A percentile compares a stretch with the other conserved stretches of the same genome.
Evolutionary conservation across 495 filamentous ascomycete species (phyloP).

Genomic region (Penicillium fimorum): DNA sequence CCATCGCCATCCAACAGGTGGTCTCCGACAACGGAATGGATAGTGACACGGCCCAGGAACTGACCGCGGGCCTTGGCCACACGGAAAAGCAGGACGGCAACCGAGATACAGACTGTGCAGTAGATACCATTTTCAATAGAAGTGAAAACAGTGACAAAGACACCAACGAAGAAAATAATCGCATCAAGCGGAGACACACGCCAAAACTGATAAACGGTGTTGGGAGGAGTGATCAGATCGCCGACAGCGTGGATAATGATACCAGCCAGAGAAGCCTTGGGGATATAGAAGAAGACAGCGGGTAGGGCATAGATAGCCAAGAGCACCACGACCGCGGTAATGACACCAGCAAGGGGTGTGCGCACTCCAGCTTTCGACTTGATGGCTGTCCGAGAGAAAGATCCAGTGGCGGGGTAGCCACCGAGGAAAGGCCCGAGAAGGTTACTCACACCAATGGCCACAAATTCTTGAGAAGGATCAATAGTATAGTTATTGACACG

Average conservation of each 20-base stretch:
- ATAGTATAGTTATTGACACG: conserved; percentile 98
- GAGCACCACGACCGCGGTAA: conserved; percentile 84
- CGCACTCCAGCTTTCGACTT: conserved; percentile 97
- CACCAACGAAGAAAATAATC: conserved; percentile 90
- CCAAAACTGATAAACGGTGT: conserved; percentile 97
- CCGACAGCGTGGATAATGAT: conserved; percentile 98
- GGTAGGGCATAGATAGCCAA: conserved; percentile 94
- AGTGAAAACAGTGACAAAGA: conserved; percentile 84
- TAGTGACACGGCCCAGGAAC: conserved; percentile 84
- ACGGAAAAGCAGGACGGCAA: conserved; percentile 79
- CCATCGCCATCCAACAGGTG: conserved; percentile 63
- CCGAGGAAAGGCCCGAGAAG: conserved; percentile 92
- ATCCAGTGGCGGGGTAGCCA: conserved; percentile 91
- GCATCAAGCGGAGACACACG: conserved; percentile 85
- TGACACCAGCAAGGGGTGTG: conserved; percentile 87
- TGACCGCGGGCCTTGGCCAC: conserved; percentile 80
- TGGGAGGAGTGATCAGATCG: conserved; percentile 90
- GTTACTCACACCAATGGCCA: conserved; percentile 92
- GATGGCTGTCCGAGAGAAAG: conserved; percentile 96
- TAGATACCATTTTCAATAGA: conserved; percentile 94
- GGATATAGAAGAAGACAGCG: conserved; percentile 93
- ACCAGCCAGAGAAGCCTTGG: conserved; percentile 77
- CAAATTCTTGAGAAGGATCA: conserved; percentile 93
- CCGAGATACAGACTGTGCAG: conserved; percentile 71
- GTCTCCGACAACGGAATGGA: conserved; percentile 87